Evolutionary conservation across 257 asterid genomes (phyloP).

Genomic region (Sherardia arvensis): DNA sequence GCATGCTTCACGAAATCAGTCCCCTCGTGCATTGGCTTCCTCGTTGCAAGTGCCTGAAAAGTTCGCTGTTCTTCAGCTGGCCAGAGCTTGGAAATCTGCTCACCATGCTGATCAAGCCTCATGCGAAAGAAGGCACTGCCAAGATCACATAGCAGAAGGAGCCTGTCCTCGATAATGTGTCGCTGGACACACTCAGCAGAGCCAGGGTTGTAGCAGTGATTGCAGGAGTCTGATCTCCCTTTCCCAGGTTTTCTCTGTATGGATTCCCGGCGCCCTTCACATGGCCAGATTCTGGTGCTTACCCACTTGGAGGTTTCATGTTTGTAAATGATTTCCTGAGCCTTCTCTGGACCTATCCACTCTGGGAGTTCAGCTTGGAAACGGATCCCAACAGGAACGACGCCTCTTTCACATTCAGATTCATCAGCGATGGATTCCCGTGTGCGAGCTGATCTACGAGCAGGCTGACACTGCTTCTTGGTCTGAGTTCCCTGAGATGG

Average conservation of each 20-base stretch:
- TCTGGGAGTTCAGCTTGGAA: conserved; percentile 73
- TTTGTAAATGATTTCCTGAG: conserved; percentile 12
- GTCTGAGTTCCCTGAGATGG: conserved; percentile 8
- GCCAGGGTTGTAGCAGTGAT: conserved; percentile 28
- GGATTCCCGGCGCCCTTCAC: conserved; percentile 14
- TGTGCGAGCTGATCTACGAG: conserved; percentile 33
- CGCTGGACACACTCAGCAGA: conserved; percentile 40
- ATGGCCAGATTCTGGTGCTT: conserved; percentile 61
- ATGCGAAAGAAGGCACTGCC: conserved; percentile 55
- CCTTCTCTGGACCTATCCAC: conserved; percentile 33
- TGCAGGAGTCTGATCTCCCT: conserved; percentile 49
- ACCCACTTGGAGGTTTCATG: conserved; percentile 52
- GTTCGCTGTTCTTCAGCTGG: conserved; percentile 39
- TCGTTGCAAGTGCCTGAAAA: conserved; percentile 42
- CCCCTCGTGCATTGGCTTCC: conserved; percentile 20
- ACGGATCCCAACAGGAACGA: conserved; percentile 66
- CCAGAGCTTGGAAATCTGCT: conserved; percentile 48
- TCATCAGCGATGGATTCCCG: conserved; percentile 30
- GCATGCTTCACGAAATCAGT: conserved; percentile 49
- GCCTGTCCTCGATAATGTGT: conserved; percentile 47
- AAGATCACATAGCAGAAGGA: conserved; percentile 34
- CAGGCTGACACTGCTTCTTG: conserved; percentile 25
- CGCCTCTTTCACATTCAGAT: conserved; percentile 25
- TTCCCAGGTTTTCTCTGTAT: conserved; percentile 34
- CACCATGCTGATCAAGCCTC: conserved; percentile 81